These are phyloP conservation scores for Teunomyces barrocoloradensis DNA, from an alignment of 805 yeast species.

Conservation along the genomic window DNA sequence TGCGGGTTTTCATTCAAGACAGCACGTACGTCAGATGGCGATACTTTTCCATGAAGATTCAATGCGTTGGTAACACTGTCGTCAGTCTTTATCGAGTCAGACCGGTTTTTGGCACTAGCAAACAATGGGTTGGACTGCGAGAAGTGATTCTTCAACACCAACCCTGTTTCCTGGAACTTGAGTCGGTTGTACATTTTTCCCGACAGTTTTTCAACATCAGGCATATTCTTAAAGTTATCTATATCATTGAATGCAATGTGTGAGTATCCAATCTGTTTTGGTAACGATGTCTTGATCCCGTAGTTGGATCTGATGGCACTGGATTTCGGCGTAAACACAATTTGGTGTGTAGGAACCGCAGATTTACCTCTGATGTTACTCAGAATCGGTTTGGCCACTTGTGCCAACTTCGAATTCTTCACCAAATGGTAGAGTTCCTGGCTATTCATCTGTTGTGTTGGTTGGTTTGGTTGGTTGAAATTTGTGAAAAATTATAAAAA, in stretches of 20 bases:
- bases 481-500: neutral
- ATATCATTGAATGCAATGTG: slow-evolving; percentile 63
- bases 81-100: slow-evolving; percentile 15
- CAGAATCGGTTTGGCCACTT: slow-evolving; percentile 42
- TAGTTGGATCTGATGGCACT: slow-evolving; percentile 65
- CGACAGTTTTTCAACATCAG: slow-evolving; percentile 65
- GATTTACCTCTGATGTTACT: slow-evolving; percentile 28
- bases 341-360: slow-evolving; percentile 64
- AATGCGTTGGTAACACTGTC: slow-evolving; percentile 32
- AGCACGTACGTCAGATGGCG: slow-evolving; percentile 26
- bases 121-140: slow-evolving; percentile 42
- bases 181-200: slow-evolving; percentile 59
- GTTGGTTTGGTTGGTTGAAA: slow-evolving; percentile 1
- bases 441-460: slow-evolving; percentile 18
- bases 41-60: slow-evolving; percentile 28
- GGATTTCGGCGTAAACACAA: slow-evolving; percentile 65
- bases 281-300: slow-evolving; percentile 73
- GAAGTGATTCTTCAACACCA: slow-evolving; percentile 41
- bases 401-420: slow-evolving; percentile 41
- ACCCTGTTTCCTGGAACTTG: slow-evolving; percentile 67
- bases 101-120: slow-evolving; percentile 25
- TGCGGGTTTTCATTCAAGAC: slow-evolving; percentile 42
- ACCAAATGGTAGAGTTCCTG: slow-evolving; percentile 35
- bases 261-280: slow-evolving; percentile 56
- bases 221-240: slow-evolving; percentile 65